A percentile compares a stretch with the other conserved stretches of the same genome.
Conservation (phyloP, 257 asterid species). For the Sherardia arvensis region DNA sequence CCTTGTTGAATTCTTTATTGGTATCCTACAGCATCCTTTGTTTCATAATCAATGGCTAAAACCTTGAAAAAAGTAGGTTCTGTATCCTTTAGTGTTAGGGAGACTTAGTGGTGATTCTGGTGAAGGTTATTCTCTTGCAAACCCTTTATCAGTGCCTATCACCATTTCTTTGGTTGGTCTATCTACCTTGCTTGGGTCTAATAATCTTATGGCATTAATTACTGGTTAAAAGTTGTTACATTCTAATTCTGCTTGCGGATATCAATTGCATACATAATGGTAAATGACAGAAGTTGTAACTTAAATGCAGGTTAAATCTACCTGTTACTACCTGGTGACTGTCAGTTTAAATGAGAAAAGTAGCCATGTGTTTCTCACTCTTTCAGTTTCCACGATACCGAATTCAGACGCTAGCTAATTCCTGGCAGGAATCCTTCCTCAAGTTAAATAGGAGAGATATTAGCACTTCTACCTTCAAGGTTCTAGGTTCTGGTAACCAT, state of each 20-base stretch:
- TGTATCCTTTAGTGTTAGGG: background rate
- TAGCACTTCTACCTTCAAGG: slow-evolving; percentile 29
- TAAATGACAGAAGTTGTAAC: background rate
- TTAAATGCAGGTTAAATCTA: slow-evolving; percentile 38
- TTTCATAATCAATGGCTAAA: background rate
- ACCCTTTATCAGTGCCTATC: background rate
- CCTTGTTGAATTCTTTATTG: background rate
- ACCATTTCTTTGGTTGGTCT: background rate
- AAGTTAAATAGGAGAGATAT: slow-evolving; percentile 27
- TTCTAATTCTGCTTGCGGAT: background rate
- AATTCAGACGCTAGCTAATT: slow-evolving; percentile 47
- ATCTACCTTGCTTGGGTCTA: background rate
- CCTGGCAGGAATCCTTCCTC: slow-evolving; percentile 45
- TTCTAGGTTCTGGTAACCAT: slow-evolving; percentile 39
- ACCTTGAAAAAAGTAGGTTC: background rate
- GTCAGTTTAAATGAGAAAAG: slow-evolving; percentile 43
- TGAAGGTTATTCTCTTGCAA: background rate
- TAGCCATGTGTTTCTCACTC: slow-evolving; percentile 75
- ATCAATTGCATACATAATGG: background rate
- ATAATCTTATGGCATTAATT: background rate
- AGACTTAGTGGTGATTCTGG: background rate
- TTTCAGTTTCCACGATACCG: slow-evolving; percentile 57
- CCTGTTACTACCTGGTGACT: slow-evolving; percentile 11
- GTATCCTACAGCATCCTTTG: too few species aligned
- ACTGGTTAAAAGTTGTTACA: background rate